Evolutionary conservation across 2,329 filamentous ascomycete species (phyloP).

Genomic region (Botrytis squamosa): DNA sequence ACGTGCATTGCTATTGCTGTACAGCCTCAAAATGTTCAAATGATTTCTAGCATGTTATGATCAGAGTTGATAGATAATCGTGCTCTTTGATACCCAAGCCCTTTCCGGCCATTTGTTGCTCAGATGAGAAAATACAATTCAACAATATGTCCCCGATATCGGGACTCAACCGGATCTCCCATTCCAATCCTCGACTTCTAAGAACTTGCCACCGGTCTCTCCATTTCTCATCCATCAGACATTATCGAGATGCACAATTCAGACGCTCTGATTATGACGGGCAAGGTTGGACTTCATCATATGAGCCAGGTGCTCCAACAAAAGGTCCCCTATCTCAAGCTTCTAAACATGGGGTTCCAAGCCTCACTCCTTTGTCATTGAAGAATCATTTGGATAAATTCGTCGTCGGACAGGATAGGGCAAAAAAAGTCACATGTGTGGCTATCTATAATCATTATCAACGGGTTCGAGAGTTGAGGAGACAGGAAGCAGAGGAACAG

Average conservation of each 20-base stretch:
- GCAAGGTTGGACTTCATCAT: constrained; percentile 58
- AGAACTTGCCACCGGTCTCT: constrained; percentile 10
- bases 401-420: constrained; percentile 91
- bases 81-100: neutral
- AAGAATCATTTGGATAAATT: constrained; percentile 94
- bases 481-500: constrained; percentile 73
- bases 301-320: constrained; percentile 61
- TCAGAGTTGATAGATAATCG: neutral
- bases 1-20: constrained; percentile 2
- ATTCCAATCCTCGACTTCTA: constrained; percentile 24
- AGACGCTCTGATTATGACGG: constrained; percentile 57
- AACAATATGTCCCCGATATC: constrained; percentile 19
- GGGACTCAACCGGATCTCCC: constrained; percentile 13
- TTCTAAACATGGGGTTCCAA: constrained; percentile 55
- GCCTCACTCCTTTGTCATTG: constrained; percentile 66
- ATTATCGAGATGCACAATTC: constrained; percentile 27
- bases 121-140: constrained; percentile 18
- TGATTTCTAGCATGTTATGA: neutral
- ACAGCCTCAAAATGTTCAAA: neutral
- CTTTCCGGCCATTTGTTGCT: neutral
- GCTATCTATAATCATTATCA: constrained; percentile 98
- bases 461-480: constrained; percentile 71
- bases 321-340: constrained; percentile 56
- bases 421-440: constrained; percentile 89
- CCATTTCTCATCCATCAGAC: neutral